These are phyloP conservation scores for Paramecium pentaurelia DNA, from an alignment of 73 alveolate species.

Conservation along the genomic window DNA sequence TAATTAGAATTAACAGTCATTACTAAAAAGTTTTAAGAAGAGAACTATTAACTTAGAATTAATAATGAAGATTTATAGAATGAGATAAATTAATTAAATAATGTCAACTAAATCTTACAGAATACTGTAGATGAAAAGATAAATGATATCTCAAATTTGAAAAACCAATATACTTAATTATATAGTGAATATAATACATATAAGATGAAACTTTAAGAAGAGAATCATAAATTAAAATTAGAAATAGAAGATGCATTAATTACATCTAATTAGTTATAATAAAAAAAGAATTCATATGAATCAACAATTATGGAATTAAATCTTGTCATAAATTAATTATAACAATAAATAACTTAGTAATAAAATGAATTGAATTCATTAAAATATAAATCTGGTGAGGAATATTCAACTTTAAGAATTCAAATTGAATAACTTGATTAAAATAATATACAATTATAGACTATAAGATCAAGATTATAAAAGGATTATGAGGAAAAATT, in stretches of 20 bases:
- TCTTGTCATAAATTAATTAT: neutral
- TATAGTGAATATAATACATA: neutral
- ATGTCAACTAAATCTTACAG: neutral
- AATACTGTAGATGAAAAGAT: neutral
- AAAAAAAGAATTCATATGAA: neutral
- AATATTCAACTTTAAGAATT: neutral
- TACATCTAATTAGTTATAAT: neutral
- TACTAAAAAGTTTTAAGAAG: neutral
- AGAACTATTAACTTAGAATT: neutral
- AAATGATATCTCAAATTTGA: neutral
- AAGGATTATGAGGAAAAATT: neutral
- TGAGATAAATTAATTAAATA: neutral
- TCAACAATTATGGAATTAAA: neutral
- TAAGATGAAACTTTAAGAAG: neutral
- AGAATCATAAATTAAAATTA: neutral
- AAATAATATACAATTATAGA: neutral
- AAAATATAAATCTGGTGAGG: neutral
- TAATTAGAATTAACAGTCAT: neutral
- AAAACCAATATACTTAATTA: neutral
- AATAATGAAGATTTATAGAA: neutral
- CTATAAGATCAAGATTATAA: neutral
- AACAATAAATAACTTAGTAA: neutral
- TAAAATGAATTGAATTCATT: neutral
- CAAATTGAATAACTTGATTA: conserved; percentile 15
- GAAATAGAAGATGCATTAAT: neutral